Evolutionary conservation across 495 filamentous ascomycete genomes (phyloP), one percentile per base, ranked within the genome.

Genomic region (Aspergillus conjunctus): DNA sequence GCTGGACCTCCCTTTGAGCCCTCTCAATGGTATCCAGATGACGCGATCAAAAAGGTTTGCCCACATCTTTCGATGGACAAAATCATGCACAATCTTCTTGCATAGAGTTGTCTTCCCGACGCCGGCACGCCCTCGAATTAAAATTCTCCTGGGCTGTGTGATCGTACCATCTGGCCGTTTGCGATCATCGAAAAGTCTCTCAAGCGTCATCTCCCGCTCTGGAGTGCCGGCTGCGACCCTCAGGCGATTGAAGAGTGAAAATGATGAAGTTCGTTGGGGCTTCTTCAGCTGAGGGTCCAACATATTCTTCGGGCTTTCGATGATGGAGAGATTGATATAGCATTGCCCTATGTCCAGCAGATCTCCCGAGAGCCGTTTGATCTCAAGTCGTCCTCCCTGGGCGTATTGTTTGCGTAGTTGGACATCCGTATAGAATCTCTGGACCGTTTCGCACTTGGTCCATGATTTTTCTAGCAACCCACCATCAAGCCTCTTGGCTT

Each of bases 91-190:
- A 53, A 75, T 75, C 69, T 77, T 80, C 48, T 80, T 80, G 69
- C 75, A 79, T 17, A 79, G 62, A 41, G 78, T 79, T 57, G 76
- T 78, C 67, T 80, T 80, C 18, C 77, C 77, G 15, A 79, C 71
- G 33, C 77, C 77, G 8, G 77, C 73, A 9, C 66, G 73, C 56
- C 77, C 77, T 50, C 72, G 69, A 56, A 80, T 80, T 51, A 79
- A 53, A 43, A 80, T 70, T 45, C 76, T 60, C 32, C 48, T 53
- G 3, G 57, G 57, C 15, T 56, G 49, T 8, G 21, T 30, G 3
- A 30, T 46, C 12, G 10, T 46, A 20, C 48, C 34, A 15, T 46
- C 18, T 22, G 15, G 7, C 11, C 21, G 7, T 46, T 60, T 33
- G 0, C 59, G 59, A 30, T 43, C 33, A 32, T 32, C 26, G 32